Evolutionary conservation across 2,329 filamentous ascomycete genomes (phyloP), one percentile per base, ranked within the genome.

Genomic region (Nothopassalora personata): DNA sequence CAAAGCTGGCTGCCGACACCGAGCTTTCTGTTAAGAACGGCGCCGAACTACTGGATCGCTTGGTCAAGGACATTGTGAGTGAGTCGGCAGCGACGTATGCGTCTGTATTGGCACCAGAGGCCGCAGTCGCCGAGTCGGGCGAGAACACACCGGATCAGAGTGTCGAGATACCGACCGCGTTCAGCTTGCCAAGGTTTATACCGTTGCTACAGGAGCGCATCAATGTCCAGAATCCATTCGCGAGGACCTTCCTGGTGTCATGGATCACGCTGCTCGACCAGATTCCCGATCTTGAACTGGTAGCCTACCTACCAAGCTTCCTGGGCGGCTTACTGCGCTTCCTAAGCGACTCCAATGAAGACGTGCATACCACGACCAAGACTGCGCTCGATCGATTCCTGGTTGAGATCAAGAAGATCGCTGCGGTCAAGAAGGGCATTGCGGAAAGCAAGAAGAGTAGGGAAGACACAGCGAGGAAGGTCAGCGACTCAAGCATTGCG

Each of bases 1-100:
- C 92, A 79, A 97, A 97, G 83, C 84, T 99, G 67, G 92, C 93
- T 15, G 94, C 94, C 51, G 94, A 99, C 73, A 93, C 92, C 0
- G 95, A 99, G 73, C 80, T 97, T 5, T 97, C 93, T 0, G 95
- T 99, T 59, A 99, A 99, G 76, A 99, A 99, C 71, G 94, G 94
- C 30, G 94, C 94, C 23, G 94, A 99, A 73, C 82, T 99, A 52
- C 82, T 99, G 8, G 94, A 99, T 75, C 89, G 94, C 31, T 82
- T 99, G 51, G 87, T 99, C 70, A 97, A 97, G 75, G 92, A 97
- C 69, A 96, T 97, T 61, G 91, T 97, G 3, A 89, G 92, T 2
- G 93, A 97, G 75, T 96, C 92, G 5, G 92, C 93, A 13, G 90
- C 93, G 47, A 94, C 91, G 4, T 99, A 99, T 73, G 87, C 97